phyloP scores from a whole-genome alignment of 2,329 filamentous ascomycete genomes.

The Thermoascus crustaceus region DNA sequence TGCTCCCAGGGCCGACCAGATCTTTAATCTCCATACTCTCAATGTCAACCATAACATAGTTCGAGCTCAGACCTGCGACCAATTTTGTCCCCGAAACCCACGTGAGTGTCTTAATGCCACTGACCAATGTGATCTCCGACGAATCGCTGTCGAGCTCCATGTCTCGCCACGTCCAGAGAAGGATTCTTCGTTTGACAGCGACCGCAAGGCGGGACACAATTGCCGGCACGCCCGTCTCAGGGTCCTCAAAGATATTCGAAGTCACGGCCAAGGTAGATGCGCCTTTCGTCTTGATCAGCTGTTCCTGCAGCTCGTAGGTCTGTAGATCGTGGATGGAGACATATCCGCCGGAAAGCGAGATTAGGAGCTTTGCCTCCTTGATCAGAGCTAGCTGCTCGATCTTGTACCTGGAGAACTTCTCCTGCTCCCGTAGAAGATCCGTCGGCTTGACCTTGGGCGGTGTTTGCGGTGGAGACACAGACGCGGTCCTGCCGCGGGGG shows the following conservation, averaged over 20 bases:
- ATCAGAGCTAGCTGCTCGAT: slow-evolving; percentile 93
- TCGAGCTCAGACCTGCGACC: slow-evolving; percentile 82
- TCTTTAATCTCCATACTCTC: slow-evolving; percentile 65
- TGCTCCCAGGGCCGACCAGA: slow-evolving; percentile 66
- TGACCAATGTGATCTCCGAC: slow-evolving; percentile 68
- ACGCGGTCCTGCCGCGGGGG: slow-evolving; percentile 5
- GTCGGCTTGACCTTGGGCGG: slow-evolving; percentile 49
- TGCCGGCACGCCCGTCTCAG: slow-evolving; percentile 76
- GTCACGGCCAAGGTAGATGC: slow-evolving; percentile 87
- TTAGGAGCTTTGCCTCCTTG: slow-evolving; percentile 84
- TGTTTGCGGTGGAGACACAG: slow-evolving; percentile 6
- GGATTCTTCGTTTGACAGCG: slow-evolving; percentile 78
- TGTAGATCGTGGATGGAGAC: slow-evolving; percentile 85
- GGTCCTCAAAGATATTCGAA: slow-evolving; percentile 89
- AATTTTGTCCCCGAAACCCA: slow-evolving; percentile 85
- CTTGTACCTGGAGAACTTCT: slow-evolving; percentile 83
- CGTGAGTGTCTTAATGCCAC: slow-evolving; percentile 77
- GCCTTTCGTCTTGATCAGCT: slow-evolving; percentile 73
- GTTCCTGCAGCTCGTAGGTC: slow-evolving; percentile 73
- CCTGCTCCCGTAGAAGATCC: slow-evolving; percentile 81
- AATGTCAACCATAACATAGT: slow-evolving; percentile 84
- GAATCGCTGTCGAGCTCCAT: slow-evolving; percentile 72
- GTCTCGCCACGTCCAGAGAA: slow-evolving; percentile 94
- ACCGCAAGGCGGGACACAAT: slow-evolving; percentile 89
- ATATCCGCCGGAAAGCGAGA: slow-evolving; percentile 84